Evolutionary conservation across 805 yeast species (phyloP).

Genomic region (Hanseniaspora lindneri): DNA sequence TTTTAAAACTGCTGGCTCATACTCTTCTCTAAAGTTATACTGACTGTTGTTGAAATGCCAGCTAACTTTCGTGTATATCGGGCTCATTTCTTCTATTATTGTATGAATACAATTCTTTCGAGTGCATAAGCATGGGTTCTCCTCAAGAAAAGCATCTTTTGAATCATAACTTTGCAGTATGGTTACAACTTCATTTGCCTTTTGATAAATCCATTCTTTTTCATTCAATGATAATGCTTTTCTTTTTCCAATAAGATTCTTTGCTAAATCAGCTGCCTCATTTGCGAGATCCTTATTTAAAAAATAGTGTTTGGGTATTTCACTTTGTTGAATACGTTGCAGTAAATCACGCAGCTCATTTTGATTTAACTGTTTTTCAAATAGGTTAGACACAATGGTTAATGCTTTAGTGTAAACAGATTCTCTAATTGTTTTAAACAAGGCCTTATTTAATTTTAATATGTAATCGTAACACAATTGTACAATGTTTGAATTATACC

Average conservation of each 20-base stretch:
- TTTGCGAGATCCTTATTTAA: background rate
- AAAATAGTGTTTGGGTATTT: too few relatives aligned
- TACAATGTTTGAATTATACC: background rate
- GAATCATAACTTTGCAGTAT: background rate
- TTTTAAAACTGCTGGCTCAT: background rate
- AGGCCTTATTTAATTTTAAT: background rate
- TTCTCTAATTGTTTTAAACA: background rate
- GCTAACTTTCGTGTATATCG: background rate
- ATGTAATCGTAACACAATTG: background rate
- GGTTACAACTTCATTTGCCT: background rate
- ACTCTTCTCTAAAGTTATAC: background rate
- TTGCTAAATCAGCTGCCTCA: background rate
- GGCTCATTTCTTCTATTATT: background rate
- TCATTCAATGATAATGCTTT: background rate
- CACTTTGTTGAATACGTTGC: background rate
- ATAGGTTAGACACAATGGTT: background rate
- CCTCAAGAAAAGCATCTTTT: background rate
- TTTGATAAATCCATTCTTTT: background rate
- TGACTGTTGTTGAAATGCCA: background rate
- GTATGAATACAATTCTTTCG: background rate
- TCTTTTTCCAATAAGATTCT: background rate
- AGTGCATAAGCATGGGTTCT: background rate
- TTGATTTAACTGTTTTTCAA: background rate
- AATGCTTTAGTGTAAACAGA: background rate
- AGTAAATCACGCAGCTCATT: background rate